Conservation (phyloP, 345 rosid genomes). For the Capsella bursapastoris region DNA sequence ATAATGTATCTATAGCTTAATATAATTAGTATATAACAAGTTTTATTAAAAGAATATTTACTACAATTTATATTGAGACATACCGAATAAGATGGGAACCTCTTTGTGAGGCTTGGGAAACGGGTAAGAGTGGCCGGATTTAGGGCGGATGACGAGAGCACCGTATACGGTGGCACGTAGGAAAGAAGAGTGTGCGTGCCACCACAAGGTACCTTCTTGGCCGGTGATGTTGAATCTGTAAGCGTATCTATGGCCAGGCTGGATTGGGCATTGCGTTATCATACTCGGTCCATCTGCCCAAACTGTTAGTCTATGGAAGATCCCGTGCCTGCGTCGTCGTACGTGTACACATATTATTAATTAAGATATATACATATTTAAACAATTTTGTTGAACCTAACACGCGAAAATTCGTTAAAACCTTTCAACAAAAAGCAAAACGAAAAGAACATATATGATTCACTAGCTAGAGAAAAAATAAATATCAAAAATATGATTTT, state of each 20-base stretch:
- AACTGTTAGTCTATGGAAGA: slow-evolving; percentile 61
- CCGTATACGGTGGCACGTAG: slow-evolving; percentile 90
- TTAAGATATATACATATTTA: not conserved
- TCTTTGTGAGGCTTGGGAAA: slow-evolving; percentile 77
- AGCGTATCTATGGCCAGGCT: slow-evolving; percentile 63
- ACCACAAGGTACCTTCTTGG: slow-evolving; percentile 95
- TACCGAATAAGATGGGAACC: slow-evolving; percentile 80
- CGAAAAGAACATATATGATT: no score
- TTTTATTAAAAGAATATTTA: not conserved
- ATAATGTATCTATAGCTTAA: not conserved
- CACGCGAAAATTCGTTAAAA: not conserved
- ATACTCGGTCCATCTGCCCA: slow-evolving; percentile 93
- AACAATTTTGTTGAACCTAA: not conserved
- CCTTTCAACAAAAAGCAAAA: no score
- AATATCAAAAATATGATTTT: no score
- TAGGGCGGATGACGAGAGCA: slow-evolving; percentile 78
- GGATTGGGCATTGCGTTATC: slow-evolving; percentile 84
- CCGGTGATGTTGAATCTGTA: slow-evolving; percentile 62
- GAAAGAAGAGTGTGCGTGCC: slow-evolving; percentile 81
- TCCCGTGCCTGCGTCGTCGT: slow-evolving; percentile 68
- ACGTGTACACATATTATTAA: not conserved
- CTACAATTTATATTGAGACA: not conserved
- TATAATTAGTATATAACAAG: not conserved
- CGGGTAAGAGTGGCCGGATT: slow-evolving; percentile 64
- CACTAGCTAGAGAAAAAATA: no score